Conservation (phyloP, 2,329 filamentous ascomycete species). For the Trichoderma guizhouense region DNA sequence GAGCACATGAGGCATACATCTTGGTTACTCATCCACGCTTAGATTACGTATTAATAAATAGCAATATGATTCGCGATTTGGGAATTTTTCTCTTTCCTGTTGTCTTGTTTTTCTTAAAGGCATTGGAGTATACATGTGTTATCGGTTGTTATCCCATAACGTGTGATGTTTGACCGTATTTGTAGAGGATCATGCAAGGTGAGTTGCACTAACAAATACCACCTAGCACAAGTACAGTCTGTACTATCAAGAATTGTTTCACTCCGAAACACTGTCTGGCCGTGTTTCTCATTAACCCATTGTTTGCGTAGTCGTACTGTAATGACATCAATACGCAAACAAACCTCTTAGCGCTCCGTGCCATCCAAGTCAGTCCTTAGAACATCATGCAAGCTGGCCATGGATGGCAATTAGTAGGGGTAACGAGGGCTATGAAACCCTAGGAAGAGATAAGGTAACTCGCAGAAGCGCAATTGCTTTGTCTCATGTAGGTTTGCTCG, state of each 20-base stretch:
- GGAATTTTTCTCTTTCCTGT: neutral
- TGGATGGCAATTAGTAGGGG: neutral
- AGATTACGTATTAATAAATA: slow-evolving; percentile 14
- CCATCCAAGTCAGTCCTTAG: neutral
- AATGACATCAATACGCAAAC: neutral
- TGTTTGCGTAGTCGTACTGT: neutral
- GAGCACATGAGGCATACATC: slow-evolving; percentile 16
- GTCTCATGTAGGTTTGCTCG: neutral
- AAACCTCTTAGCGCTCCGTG: neutral
- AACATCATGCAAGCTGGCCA: slow-evolving; percentile 1
- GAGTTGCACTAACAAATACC: neutral
- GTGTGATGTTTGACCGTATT: neutral
- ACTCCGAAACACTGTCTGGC: neutral
- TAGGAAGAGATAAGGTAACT: neutral
- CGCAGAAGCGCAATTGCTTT: neutral
- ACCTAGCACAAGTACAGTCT: neutral
- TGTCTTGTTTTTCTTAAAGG: neutral
- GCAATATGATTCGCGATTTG: slow-evolving; percentile 10
- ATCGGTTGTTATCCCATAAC: neutral
- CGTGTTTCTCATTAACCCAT: neutral
- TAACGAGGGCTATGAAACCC: neutral
- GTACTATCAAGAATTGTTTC: neutral
- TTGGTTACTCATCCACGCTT: slow-evolving; percentile 16
- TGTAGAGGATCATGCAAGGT: neutral
- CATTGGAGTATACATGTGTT: neutral